Evolutionary conservation across 495 filamentous ascomycete species (phyloP), one percentile per base, ranked within the genome.

Genomic region (Podospora fimiseda): DNA sequence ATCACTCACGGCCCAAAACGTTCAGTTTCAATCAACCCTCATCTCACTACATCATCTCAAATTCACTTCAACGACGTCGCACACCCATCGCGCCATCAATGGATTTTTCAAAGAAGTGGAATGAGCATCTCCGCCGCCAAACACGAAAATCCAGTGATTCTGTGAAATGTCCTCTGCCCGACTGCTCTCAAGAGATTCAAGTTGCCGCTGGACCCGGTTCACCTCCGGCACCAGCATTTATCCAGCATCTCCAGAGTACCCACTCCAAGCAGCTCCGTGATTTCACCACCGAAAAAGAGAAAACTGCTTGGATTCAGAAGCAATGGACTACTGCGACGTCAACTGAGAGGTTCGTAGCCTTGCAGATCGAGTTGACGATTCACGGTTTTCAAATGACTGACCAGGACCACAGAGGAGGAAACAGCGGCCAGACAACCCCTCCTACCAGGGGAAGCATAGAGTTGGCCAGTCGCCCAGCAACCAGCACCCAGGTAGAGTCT

Each of bases 231-330:
- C 41, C 39, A 5, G 39, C 11, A n/a, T 18, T 41, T 41, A n/a
- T 9, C 8, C 6, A 33, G 5, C 55, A 53, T 19, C 1, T 53
- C n/a, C 16, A 19, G 33, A 22, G 19, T 3, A 16, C 20, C 2
- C 55, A 58, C 18, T 0, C 46, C 13, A 13, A 20, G 1, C 3
- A 6, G 18, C 27, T 58, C 27, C 22, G 38, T 7, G 49, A 59
- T 19, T 45, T 46, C 21, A 3, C 24, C 40, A 18, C 51, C 13
- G 55, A 55, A 1, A 45, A 58, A 19, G 56, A 53, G 23, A 55
- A 48, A 36, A 19, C 38, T 2, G 40, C 23, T 0, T 51, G 48
- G 49, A 15, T 56, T 1, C 15, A 22, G 21, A 33, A 42, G 3
- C 48, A 56, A 9, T 57, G 55, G 55, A 44, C 42, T 36, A 43